These are phyloP conservation scores for Chlorella sp. DNA, from an alignment of 139 green algal genomes.

Conservation along the genomic window DNA sequence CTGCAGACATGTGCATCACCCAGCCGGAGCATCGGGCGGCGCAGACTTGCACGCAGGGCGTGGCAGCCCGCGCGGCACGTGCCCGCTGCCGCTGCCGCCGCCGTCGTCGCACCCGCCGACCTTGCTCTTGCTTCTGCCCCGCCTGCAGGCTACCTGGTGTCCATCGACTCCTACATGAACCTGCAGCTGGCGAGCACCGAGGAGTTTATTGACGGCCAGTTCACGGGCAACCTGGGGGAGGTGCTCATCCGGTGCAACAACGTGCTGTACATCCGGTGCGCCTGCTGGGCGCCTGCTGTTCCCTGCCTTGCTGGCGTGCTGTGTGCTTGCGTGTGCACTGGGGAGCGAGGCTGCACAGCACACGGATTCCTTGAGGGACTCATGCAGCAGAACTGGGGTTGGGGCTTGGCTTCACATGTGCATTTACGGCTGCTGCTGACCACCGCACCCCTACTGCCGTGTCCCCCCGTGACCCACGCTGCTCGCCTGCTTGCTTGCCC, in stretches of 20 bases:
- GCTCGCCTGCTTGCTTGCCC: too few relatives aligned
- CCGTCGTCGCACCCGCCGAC: neutral
- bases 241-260: slow-evolving; percentile 98
- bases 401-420: too few relatives aligned
- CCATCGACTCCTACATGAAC: slow-evolving; percentile 54
- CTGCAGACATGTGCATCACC: neutral
- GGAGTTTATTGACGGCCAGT: slow-evolving; percentile 96
- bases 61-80: neutral
- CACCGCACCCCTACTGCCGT: too few relatives aligned
- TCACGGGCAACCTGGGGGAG: slow-evolving; percentile 93
- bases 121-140: neutral
- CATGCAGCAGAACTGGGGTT: too few relatives aligned
- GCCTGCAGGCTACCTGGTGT: slow-evolving; percentile 52
- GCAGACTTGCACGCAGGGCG: neutral
- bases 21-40: neutral
- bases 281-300: neutral
- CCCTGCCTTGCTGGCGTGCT: too few relatives aligned
- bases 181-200: slow-evolving; percentile 94
- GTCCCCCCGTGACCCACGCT: too few relatives aligned
- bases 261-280: slow-evolving; percentile 89
- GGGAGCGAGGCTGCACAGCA: too few relatives aligned
- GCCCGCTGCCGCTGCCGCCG: neutral
- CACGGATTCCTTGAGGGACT: too few relatives aligned
- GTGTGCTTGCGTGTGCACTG: too few relatives aligned
- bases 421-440: too few relatives aligned